Evolutionary conservation across 331 rosid genomes (phyloP), one percentile per base, ranked within the genome.

Genomic region (Acacia pycnantha): DNA sequence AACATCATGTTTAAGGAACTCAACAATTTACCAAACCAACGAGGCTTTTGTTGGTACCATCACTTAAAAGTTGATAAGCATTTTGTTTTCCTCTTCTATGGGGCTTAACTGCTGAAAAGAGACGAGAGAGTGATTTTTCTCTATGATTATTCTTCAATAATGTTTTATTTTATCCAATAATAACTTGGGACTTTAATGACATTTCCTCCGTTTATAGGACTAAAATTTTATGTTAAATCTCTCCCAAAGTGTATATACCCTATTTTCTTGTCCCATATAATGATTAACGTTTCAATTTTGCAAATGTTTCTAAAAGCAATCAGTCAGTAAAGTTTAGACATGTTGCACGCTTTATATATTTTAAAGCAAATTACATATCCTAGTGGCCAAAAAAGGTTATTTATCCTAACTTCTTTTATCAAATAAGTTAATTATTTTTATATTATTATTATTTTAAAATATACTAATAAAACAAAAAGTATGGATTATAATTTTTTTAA

Each of bases 21-120:
- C 8, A 37, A 0, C 8, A 6, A 37, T 6, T 0, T 37, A 37
- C 1, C 8, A 37, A 37, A 0, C 8, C 0, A 5, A 8, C 0
- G 1, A 5, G 8, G 1, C 41, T 37, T 37, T 37, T 37, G 41
- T 37, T 37, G 41, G 8, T 5, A 8, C 41, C 41, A 37, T 6
- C 6, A 37, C 6, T 37, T 6, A 5, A 37, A 6, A 37, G 41
- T 6, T 37, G 41, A 37, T 6, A 37, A 37, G 1, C 8, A 37
- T 5, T 4, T 37, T 37, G 3, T 33, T 35, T 5, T 6, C 3
- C 0, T 5, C 1, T 4, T 4, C 40, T 35, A 41, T 41, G 56
- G n/a, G 15, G 24, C 59, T 53, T 54, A n/a, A 16, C 10, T 51
- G 12, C 27, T 54, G 26, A 54, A 21, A 21, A n/a, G 13, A 54